phyloP scores from a whole-genome alignment of 208 protist species.

The Zelonia costaricensis region DNA sequence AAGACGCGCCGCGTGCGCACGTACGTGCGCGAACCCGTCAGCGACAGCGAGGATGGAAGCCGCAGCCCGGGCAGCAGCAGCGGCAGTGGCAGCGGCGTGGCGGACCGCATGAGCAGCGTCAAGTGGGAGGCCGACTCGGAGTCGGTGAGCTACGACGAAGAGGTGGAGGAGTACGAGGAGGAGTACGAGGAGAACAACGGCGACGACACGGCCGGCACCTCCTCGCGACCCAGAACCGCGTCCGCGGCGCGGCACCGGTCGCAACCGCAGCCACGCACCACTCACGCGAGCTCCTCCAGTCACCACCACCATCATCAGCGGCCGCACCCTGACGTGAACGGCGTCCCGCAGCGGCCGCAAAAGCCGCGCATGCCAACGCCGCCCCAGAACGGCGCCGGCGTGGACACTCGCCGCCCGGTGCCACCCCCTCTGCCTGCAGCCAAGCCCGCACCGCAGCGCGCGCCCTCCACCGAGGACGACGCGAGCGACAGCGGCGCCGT shows the following conservation, averaged over 20 bases:
- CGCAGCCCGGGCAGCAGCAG: conserved; percentile 3
- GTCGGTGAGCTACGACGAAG: background rate
- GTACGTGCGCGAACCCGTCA: conserved; percentile 12
- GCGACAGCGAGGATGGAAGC: background rate
- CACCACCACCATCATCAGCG: background rate
- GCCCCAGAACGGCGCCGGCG: background rate
- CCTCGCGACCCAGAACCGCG: background rate
- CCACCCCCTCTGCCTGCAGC: background rate
- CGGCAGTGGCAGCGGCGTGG: background rate
- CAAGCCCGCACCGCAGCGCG: background rate
- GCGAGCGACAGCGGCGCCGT: too few species aligned
- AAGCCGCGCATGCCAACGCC: conserved; percentile 6
- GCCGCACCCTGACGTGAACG: background rate
- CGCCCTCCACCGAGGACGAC: too few species aligned
- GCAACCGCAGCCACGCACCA: too few species aligned
- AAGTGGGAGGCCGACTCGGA: conserved; percentile 4
- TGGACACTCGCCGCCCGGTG: background rate
- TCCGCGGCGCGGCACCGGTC: too few species aligned
- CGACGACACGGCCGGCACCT: background rate
- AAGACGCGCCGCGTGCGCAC: conserved; percentile 22
- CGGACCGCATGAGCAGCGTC: background rate
- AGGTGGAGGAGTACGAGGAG: conserved; percentile 1
- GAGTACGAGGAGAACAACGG: background rate
- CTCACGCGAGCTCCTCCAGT: too few species aligned
- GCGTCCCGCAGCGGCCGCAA: background rate